These are phyloP conservation scores for Claviceps quebecensis DNA, from an alignment of 2,329 filamentous ascomycete species.

Conservation along the genomic window DNA sequence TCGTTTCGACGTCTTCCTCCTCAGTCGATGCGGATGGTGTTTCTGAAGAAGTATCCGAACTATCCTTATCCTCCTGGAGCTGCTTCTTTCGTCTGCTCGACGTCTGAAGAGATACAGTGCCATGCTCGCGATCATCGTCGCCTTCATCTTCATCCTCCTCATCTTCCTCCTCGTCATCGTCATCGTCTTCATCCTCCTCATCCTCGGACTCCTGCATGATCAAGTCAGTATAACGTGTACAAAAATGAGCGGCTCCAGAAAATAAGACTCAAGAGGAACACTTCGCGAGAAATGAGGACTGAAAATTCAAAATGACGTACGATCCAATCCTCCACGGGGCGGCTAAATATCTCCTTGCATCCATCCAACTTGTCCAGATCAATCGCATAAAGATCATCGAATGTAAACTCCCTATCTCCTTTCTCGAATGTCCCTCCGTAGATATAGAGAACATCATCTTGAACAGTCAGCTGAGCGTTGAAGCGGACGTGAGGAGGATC, in stretches of 20 bases:
- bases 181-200: slow-evolving; percentile 30
- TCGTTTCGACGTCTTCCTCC: slow-evolving; percentile 34
- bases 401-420: slow-evolving; percentile 86
- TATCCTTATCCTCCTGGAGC: slow-evolving; percentile 34
- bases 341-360: slow-evolving; percentile 77
- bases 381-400: slow-evolving; percentile 86
- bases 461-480: slow-evolving; percentile 79
- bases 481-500: slow-evolving; percentile 85
- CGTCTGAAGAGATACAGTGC: slow-evolving; percentile 29
- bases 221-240: background rate
- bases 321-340: slow-evolving; percentile 73
- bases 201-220: slow-evolving; percentile 39
- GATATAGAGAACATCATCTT: slow-evolving; percentile 85
- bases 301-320: slow-evolving; percentile 25
- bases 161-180: slow-evolving; percentile 30
- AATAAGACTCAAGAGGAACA: background rate
- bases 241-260: background rate
- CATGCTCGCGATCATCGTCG: slow-evolving; percentile 31
- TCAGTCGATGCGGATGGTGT: slow-evolving; percentile 18
- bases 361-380: slow-evolving; percentile 93
- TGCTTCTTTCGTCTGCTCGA: slow-evolving; percentile 45
- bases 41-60: slow-evolving; percentile 24
- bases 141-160: slow-evolving; percentile 44
- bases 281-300: slow-evolving; percentile 2
- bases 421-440: slow-evolving; percentile 95